Evolutionary conservation across 257 asterid genomes (phyloP).

Genomic region (Cordia subcordata): DNA sequence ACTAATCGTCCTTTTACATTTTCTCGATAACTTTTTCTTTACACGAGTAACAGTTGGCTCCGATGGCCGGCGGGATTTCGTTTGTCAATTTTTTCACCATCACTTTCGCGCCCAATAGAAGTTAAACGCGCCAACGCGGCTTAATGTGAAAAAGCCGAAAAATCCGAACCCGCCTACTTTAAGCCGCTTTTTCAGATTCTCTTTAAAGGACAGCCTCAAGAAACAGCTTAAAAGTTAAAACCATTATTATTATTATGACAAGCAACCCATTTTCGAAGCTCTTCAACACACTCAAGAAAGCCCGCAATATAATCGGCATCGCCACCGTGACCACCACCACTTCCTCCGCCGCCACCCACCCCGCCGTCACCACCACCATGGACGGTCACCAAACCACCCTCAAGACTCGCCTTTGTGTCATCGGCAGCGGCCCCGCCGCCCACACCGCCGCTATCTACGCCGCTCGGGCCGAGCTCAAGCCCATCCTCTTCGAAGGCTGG

Average conservation of each 20-base stretch:
- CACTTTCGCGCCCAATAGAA: not conserved
- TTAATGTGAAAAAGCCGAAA: not conserved
- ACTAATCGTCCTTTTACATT: no score
- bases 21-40: no score
- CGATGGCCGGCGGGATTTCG: no score
- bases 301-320: conserved; percentile 44
- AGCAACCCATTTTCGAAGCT: conserved; percentile 35
- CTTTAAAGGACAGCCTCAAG: no score
- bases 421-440: conserved; percentile 98
- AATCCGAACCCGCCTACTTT: not conserved
- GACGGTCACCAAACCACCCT: conserved; percentile 38
- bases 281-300: conserved; percentile 25
- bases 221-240: conserved; percentile 3
- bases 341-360: conserved; percentile 18
- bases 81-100: no score
- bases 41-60: no score
- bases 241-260: conserved; percentile 22
- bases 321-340: conserved; percentile 29
- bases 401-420: conserved; percentile 74
- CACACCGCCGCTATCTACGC: conserved; percentile 98
- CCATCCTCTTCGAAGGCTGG: conserved; percentile 90
- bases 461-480: conserved; percentile 87
- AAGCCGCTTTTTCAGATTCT: not conserved
- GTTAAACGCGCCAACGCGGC: not conserved
- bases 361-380: conserved; percentile 40